Conservation (phyloP, 768 basidiomycete genomes). For the Termitomyces sp. region DNA sequence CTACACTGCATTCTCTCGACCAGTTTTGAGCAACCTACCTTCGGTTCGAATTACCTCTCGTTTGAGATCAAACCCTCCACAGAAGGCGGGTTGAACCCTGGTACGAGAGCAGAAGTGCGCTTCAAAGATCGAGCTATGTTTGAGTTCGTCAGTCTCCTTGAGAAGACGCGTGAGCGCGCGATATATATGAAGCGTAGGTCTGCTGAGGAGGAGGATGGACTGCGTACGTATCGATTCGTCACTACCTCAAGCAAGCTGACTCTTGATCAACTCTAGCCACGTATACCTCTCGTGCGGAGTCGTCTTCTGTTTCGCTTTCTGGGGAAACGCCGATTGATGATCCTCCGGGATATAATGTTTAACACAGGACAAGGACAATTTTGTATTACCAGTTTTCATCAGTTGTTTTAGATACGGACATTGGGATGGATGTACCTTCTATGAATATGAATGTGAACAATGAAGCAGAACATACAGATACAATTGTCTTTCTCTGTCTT, state of each 20-base stretch:
- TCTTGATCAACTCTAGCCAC: conserved; percentile 26
- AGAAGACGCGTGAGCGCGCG: conserved; percentile 72
- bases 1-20: conserved; percentile 62
- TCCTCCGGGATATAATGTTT: conserved; percentile 46
- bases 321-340: conserved; percentile 42
- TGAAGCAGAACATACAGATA: not conserved
- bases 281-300: conserved; percentile 42
- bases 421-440: conserved; percentile 6
- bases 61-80: conserved; percentile 64
- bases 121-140: conserved; percentile 68
- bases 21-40: conserved; percentile 71
- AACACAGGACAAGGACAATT: conserved; percentile 6
- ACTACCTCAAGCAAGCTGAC: not conserved
- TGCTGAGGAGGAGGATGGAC: conserved; percentile 52
- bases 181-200: conserved; percentile 69
- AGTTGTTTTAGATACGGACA: conserved; percentile 7
- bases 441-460: not conserved
- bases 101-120: conserved; percentile 63
- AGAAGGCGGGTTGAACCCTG: conserved; percentile 61
- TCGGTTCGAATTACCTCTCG: conserved; percentile 61
- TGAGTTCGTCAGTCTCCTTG: conserved; percentile 64
- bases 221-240: conserved; percentile 44
- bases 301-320: conserved; percentile 35
- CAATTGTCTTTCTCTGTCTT: not conserved
- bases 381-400: conserved; percentile 1